Conservation (phyloP, 2,329 filamentous ascomycete species). For the Microcera coccophila region DNA sequence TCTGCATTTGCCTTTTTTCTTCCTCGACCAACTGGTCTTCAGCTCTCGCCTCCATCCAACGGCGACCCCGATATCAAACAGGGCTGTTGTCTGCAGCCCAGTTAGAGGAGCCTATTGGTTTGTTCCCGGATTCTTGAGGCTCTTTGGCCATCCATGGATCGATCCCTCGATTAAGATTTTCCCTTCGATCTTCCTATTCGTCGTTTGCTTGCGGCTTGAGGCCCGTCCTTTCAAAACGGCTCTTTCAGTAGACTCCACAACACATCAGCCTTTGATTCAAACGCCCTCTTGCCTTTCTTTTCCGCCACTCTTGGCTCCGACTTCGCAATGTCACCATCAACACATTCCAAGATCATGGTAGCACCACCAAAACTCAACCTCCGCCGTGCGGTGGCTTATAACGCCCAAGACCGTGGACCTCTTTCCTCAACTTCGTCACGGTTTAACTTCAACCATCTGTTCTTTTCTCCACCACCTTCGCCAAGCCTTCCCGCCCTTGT, state of each 20-base stretch:
- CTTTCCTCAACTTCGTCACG: slow-evolving; percentile 59
- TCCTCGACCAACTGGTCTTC: slow-evolving; percentile 1
- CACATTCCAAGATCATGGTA: slow-evolving; percentile 49
- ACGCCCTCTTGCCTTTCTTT: slow-evolving; percentile 6
- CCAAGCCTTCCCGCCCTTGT: slow-evolving; percentile 66
- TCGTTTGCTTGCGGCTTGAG: slow-evolving; percentile 11
- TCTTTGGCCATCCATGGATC: slow-evolving; percentile 2
- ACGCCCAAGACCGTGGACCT: slow-evolving; percentile 48
- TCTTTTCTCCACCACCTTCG: slow-evolving; percentile 65
- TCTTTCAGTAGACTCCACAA: too few relatives aligned
- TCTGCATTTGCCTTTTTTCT: slow-evolving; percentile 7
- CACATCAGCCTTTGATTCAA: too few relatives aligned
- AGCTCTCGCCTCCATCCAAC: slow-evolving; percentile 2
- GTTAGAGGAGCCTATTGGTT: neutral
- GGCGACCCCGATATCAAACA: too few relatives aligned
- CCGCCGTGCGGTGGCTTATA: slow-evolving; percentile 56
- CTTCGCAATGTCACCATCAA: slow-evolving; percentile 42
- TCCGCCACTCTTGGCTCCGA: neutral
- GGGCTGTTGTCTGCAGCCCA: neutral
- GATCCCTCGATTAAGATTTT: slow-evolving; percentile 4
- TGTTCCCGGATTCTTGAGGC: neutral
- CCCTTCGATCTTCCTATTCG: slow-evolving; percentile 9
- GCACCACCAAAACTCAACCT: slow-evolving; percentile 56
- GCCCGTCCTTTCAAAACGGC: slow-evolving; percentile 9
- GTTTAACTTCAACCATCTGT: slow-evolving; percentile 64